phyloP scores from a whole-genome alignment of 176 grass and related monocot species.

The Calamus simplicifolius region DNA sequence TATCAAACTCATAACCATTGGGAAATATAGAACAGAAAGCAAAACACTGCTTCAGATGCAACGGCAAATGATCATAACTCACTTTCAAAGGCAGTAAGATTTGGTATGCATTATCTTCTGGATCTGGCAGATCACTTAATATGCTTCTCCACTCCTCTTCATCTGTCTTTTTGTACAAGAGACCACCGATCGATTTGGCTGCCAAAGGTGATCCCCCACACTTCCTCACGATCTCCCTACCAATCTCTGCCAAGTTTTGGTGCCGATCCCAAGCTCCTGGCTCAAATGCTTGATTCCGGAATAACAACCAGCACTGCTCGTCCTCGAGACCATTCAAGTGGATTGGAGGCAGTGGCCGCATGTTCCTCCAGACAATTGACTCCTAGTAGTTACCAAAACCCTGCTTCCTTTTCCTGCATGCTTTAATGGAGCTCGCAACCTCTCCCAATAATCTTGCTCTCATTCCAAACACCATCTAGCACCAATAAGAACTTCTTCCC shows the following conservation, averaged over 20 bases:
- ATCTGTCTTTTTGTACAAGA: slow-evolving; percentile 23
- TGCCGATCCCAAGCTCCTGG: not conserved
- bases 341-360: not conserved
- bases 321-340: slow-evolving; percentile 21
- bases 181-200: slow-evolving; percentile 39
- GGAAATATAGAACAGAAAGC: too few species aligned
- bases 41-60: too few species aligned
- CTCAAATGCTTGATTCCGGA: slow-evolving; percentile 10
- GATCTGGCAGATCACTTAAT: slow-evolving; percentile 33
- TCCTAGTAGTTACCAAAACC: slow-evolving; percentile 46
- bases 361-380: slow-evolving; percentile 18
- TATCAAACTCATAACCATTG: too few species aligned
- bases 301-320: slow-evolving; percentile 30
- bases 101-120: slow-evolving; percentile 19
- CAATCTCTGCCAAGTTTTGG: slow-evolving; percentile 14
- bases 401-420: slow-evolving; percentile 25
- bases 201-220: slow-evolving; percentile 60
- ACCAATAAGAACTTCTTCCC: slow-evolving; percentile 44
- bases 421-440: slow-evolving; percentile 17
- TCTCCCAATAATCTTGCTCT: slow-evolving; percentile 41
- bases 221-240: slow-evolving; percentile 27
- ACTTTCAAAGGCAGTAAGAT: not conserved
- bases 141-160: slow-evolving; percentile 39
- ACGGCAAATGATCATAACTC: too few species aligned
- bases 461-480: slow-evolving; percentile 39